phyloP scores from a whole-genome alignment of 1,284 basidiomycete species.

The Apiotrichum domesticum region DNA sequence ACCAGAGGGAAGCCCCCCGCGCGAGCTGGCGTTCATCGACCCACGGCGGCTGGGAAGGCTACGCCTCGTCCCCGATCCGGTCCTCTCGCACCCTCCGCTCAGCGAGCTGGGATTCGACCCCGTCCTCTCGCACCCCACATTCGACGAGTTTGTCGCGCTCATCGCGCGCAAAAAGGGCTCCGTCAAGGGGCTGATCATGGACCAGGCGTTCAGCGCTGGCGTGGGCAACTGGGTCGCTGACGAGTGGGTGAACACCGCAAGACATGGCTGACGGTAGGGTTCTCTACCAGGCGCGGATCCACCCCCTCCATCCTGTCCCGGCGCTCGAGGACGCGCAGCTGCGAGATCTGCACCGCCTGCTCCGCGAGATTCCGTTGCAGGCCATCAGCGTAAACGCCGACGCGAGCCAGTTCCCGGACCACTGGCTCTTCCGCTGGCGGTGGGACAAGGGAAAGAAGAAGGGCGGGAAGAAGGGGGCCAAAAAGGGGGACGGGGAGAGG shows the following conservation, averaged over 20 bases:
- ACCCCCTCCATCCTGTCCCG: constrained; percentile 66
- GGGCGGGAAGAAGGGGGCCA: constrained; percentile 6
- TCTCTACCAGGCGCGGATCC: constrained; percentile 67
- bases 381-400: constrained; percentile 71
- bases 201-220: constrained; percentile 74
- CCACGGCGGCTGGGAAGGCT: constrained; percentile 66
- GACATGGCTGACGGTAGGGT: constrained; percentile 51
- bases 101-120: constrained; percentile 72
- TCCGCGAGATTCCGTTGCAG: constrained; percentile 56
- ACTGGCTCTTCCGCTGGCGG: constrained; percentile 46
- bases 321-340: constrained; percentile 55
- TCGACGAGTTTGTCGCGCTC: constrained; percentile 55
- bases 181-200: constrained; percentile 70
- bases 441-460: constrained; percentile 69
- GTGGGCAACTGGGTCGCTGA: constrained; percentile 82
- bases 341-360: constrained; percentile 55
- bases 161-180: constrained; percentile 61
- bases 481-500: constrained; percentile 13
- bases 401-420: constrained; percentile 59
- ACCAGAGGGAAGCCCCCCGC: constrained; percentile 22
- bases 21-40: constrained; percentile 44
- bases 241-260: constrained; percentile 30
- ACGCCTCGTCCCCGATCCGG: constrained; percentile 58
- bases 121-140: constrained; percentile 62
- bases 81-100: constrained; percentile 59